Evolutionary conservation across 2,329 filamentous ascomycete species (phyloP).

Genomic region (Chaetomiaceae sp.): DNA sequence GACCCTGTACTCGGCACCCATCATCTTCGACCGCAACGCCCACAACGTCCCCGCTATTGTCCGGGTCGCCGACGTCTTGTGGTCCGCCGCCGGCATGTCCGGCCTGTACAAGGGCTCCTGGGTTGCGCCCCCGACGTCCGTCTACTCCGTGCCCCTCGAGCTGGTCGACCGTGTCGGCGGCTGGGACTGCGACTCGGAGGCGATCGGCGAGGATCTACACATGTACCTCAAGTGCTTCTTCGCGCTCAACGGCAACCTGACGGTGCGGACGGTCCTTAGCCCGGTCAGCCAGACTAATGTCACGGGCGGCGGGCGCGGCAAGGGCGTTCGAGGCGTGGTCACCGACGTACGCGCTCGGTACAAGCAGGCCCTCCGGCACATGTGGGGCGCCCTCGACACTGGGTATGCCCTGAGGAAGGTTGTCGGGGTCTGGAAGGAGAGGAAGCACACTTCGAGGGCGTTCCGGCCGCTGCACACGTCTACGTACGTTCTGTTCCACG

Average conservation of each 20-base stretch:
- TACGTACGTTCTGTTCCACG: slow-evolving; percentile 32
- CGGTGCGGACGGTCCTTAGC: slow-evolving; percentile 56
- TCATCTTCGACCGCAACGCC: slow-evolving; percentile 69
- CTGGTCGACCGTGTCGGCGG: slow-evolving; percentile 63
- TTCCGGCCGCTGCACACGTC: slow-evolving; percentile 51
- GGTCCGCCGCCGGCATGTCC: slow-evolving; percentile 65
- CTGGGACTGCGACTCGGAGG: slow-evolving; percentile 64
- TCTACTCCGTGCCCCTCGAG: slow-evolving; percentile 63
- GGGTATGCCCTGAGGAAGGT: slow-evolving; percentile 57
- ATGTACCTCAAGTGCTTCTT: slow-evolving; percentile 78
- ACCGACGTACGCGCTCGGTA: slow-evolving; percentile 60
- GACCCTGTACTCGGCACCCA: slow-evolving; percentile 62
- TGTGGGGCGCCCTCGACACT: slow-evolving; percentile 68
- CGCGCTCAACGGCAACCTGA: slow-evolving; percentile 62
- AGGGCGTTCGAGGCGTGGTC: slow-evolving; percentile 47
- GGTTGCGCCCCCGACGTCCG: slow-evolving; percentile 65
- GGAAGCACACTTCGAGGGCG: slow-evolving; percentile 49
- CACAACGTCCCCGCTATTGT: slow-evolving; percentile 62
- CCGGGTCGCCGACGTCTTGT: slow-evolving; percentile 65
- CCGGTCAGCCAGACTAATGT: slow-evolving; percentile 70
- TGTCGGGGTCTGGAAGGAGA: slow-evolving; percentile 50
- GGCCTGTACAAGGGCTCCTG: slow-evolving; percentile 58
- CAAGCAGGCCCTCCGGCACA: slow-evolving; percentile 65
- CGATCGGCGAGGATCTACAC: slow-evolving; percentile 70
- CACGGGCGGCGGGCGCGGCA: slow-evolving; percentile 49